Evolutionary conservation across 441 rosid species (phyloP).

Genomic region (Gossypium gossypioides): DNA sequence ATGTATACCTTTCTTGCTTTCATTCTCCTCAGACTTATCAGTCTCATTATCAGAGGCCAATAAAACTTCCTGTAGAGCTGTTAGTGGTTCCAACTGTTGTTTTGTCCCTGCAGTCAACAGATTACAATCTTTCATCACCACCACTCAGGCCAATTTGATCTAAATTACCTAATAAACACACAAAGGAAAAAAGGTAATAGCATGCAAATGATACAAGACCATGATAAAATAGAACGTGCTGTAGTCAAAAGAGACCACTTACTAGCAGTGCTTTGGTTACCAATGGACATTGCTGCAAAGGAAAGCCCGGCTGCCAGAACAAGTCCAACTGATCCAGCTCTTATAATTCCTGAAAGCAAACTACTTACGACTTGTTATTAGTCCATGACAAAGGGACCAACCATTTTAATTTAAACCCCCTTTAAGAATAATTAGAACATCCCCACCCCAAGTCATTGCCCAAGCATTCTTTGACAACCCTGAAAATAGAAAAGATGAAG

Average conservation of each 20-base stretch:
- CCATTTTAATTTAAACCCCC: not conserved
- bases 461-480: not conserved
- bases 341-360: conserved; percentile 72
- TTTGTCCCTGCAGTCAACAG: conserved; percentile 37
- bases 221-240: not conserved
- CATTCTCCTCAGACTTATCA: conserved; percentile 25
- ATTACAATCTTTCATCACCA: not conserved
- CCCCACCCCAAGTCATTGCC: not conserved
- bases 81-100: conserved; percentile 60
- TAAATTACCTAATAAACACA: not conserved
- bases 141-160: not conserved
- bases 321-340: conserved; percentile 64
- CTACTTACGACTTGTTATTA: conserved; percentile 60
- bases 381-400: conserved; percentile 27
- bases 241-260: conserved; percentile 25
- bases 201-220: not conserved
- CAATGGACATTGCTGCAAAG: conserved; percentile 50
- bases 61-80: conserved; percentile 45
- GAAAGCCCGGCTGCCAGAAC: conserved; percentile 46
- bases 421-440: not conserved
- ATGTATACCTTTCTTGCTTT: conserved; percentile 23
- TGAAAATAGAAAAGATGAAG: not conserved
- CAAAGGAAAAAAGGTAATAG: not conserved
- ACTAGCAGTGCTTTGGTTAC: conserved; percentile 45
- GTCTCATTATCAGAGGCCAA: conserved; percentile 30